Base-by-base conservation (phyloP, 2,329 filamentous ascomycete species). In the Talaromyces sp. region DNA sequence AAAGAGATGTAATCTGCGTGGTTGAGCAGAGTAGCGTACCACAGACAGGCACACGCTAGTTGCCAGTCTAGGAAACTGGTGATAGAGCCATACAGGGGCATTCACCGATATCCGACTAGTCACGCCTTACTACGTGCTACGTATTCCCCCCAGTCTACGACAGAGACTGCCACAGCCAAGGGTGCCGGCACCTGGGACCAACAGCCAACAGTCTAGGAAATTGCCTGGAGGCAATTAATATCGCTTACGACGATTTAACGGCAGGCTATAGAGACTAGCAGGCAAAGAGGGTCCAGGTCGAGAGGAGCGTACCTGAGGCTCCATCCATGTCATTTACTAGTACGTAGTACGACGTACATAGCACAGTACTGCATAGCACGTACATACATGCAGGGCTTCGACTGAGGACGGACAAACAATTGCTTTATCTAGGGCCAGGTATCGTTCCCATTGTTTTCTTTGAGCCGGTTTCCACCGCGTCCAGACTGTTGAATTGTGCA, bases 31-130 rank as follows among this genome's bases (percentile, higher is more conserved):
- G 47, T 50, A 50, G 22, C 19, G 45, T 47, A 47, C 43, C 43
- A 47, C 43, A 13, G 22, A 47, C 45, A 47, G 7, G 45, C 25
- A 37, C 54, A 39, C 31, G n/a, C 54, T 57, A 57, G 15, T 17
- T 58, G 35, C 37, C 19, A 39, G 25, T 25, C 56, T 43, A n/a
- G 37, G 37, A 22, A 59, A 31, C 10, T 59, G 37, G 37, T 56
- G 50, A 37, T 50, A 50, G 47, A 31, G 25, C 25, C 45, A 49
- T 49, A 27, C 45, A 56, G 52, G 52, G 50, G 52, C 31, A 22
- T 56, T 39, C 52, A 56, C 52, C 52, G 52, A 33, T 31, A 59
- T 45, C 35, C 56, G 37, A 59, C 37, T 41, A 39, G 25, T 50
- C 45, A 31, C 27, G 27, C 15, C 11, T 39, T 5, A 39, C 37